Evolutionary conservation across 2,329 filamentous ascomycete genomes (phyloP).

Genomic region (Diplodia mutila): DNA sequence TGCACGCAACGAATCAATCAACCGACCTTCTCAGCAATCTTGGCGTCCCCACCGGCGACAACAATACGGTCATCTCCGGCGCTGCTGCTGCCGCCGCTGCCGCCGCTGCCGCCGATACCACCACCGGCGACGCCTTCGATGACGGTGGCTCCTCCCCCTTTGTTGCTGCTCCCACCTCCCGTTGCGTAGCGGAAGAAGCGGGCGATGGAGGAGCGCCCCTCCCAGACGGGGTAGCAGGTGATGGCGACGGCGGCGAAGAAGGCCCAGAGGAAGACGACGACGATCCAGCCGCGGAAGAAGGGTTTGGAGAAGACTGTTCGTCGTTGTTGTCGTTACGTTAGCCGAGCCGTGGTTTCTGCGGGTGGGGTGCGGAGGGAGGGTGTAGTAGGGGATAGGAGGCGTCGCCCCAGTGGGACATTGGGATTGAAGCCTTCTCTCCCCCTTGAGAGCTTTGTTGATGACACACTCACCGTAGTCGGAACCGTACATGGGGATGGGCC

Average conservation of each 20-base stretch:
- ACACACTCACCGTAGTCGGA: conserved; percentile 48
- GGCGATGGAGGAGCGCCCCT: conserved; percentile 20
- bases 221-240: conserved; percentile 23
- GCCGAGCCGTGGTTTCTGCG: too few relatives aligned
- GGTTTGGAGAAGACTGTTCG: conserved; percentile 22
- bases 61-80: not conserved
- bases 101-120: not conserved
- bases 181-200: conserved; percentile 18
- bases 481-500: conserved; percentile 61
- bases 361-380: not conserved
- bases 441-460: too few relatives aligned
- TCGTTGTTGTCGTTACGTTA: not conserved
- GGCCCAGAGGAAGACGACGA: conserved; percentile 25
- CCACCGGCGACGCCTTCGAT: not conserved
- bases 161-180: not conserved
- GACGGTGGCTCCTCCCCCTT: too few relatives aligned
- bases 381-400: too few relatives aligned
- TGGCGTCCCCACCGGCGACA: not conserved
- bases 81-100: not conserved
- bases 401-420: too few relatives aligned
- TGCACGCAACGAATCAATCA: too few relatives aligned
- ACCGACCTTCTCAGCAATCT: not conserved
- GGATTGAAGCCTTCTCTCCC: too few relatives aligned
- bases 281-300: conserved; percentile 26
- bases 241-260: conserved; percentile 24